Evolutionary conservation across 106 monocot genomes (phyloP), one percentile per base, ranked within the genome.

Genomic region (Cymbidium sinense): DNA sequence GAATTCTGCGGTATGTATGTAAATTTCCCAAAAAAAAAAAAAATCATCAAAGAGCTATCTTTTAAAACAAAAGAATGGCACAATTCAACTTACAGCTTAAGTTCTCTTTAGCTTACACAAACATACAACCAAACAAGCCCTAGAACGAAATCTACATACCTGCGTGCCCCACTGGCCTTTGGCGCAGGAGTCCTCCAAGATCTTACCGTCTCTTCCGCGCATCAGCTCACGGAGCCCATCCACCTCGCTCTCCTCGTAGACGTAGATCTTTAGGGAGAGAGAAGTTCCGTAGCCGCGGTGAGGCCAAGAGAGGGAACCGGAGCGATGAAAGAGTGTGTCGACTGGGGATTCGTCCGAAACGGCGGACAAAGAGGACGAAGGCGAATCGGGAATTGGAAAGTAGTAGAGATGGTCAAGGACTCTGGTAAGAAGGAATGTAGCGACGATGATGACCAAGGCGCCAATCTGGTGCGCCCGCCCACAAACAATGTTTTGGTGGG

Each of bases 111-210:
- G 15, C 13, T 47, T 47, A 47, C 47, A 13, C 15, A 47, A 47
- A 47, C 13, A 47, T 47, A 47, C 47, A 47, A 47, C 15, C n/a
- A 67, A 67, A 71, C 19, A 71, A n/a, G 6, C 20, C 71, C 18
- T 18, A 21, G 23, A 71, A n/a, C 35, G 3, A 37, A 37, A 37
- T 71, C 15, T 27, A 28, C 74, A 28, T 27, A 90, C 95, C 93
- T 99, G 99, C 5, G 90, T 95, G 3, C 99, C 99, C 99, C 99
- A 99, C 70, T 99, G 99, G 8, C 99, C 99, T 71, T 99, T 99
- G 76, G 84, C 11, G 79, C 99, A 99, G 55, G 90, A 76, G 0
- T 87, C 87, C 0, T 83, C 78, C 6, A 81, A 70, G 77, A 99
- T 89, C 64, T 27, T 70, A 3, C 86, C 99, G 36, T 93, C 90